A percentile compares a stretch with the other conserved stretches of the same genome.
Conservation (phyloP, 495 filamentous ascomycete genomes). For the Aspergillus olivimuriae region DNA sequence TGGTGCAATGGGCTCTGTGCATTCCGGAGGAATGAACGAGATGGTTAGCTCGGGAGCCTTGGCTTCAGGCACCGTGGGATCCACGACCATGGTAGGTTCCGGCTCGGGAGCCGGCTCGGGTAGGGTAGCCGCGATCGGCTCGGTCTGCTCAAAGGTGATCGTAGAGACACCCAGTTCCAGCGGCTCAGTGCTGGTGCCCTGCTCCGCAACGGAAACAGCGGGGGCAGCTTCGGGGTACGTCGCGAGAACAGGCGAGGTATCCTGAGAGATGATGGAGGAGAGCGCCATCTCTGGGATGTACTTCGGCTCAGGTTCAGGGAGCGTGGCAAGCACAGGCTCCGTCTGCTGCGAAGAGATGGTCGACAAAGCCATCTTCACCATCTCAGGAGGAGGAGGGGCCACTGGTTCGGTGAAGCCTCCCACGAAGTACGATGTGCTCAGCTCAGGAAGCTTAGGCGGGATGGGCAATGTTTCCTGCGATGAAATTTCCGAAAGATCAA, state of each 20-base stretch:
- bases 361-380: conserved; percentile 21
- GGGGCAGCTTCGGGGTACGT: conserved; percentile 13
- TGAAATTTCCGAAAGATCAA: conserved; percentile 31
- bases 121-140: conserved; percentile 34
- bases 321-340: conserved; percentile 19
- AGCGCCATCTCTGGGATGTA: conserved; percentile 19
- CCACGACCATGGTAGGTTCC: background rate
- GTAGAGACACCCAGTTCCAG: conserved; percentile 40
- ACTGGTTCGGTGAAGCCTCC: conserved; percentile 28
- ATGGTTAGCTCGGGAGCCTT: conserved; percentile 13
- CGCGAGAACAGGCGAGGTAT: conserved; percentile 18
- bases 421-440: conserved; percentile 28
- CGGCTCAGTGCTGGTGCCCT: conserved; percentile 8
- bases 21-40: conserved; percentile 27
- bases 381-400: conserved; percentile 13
- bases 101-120: conserved; percentile 16
- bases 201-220: conserved; percentile 10
- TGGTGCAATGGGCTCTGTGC: conserved; percentile 32
- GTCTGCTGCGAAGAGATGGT: conserved; percentile 28
- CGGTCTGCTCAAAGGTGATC: conserved; percentile 42
- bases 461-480: conserved; percentile 34
- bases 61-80: conserved; percentile 1
- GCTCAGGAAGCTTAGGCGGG: conserved; percentile 21
- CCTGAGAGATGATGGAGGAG: conserved; percentile 18
- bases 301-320: conserved; percentile 15